These are phyloP conservation scores for Betula pendula DNA, from an alignment of 306 rosid species.

Conservation along the genomic window DNA sequence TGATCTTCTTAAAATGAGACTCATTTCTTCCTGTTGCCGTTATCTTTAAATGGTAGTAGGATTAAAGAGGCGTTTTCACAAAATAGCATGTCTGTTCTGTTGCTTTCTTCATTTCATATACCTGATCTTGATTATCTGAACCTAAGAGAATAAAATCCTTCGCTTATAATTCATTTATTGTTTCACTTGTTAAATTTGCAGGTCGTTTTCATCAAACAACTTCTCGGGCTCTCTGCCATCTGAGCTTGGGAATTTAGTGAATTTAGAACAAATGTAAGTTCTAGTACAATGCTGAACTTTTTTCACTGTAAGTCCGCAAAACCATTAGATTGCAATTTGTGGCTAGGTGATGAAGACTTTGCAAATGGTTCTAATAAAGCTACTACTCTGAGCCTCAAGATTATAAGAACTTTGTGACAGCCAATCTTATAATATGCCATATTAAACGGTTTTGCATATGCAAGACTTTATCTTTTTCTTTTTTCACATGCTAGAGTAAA, in stretches of 20 bases:
- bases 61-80: not conserved
- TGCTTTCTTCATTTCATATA: not conserved
- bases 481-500: not conserved
- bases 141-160: not conserved
- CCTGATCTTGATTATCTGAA: not conserved
- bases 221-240: constrained; percentile 74
- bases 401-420: not conserved
- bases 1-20: not conserved
- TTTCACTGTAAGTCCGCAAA: not conserved
- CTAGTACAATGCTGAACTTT: not conserved
- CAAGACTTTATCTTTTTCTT: not conserved
- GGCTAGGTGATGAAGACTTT: not conserved
- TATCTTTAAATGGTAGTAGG: not conserved
- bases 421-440: not conserved
- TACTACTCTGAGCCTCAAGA: not conserved
- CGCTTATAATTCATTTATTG: not conserved
- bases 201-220: constrained; percentile 57
- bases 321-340: not conserved
- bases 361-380: not conserved
- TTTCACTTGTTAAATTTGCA: constrained; percentile 33
- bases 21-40: not conserved
- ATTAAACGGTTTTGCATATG: not conserved
- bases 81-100: not conserved
- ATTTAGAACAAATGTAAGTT: constrained; percentile 60
- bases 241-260: constrained; percentile 61